A percentile compares a stretch with the other conserved stretches of the same genome.
Evolutionary conservation across 2,329 filamentous ascomycete species (phyloP).

Genomic region (Colletotrichum karsti): DNA sequence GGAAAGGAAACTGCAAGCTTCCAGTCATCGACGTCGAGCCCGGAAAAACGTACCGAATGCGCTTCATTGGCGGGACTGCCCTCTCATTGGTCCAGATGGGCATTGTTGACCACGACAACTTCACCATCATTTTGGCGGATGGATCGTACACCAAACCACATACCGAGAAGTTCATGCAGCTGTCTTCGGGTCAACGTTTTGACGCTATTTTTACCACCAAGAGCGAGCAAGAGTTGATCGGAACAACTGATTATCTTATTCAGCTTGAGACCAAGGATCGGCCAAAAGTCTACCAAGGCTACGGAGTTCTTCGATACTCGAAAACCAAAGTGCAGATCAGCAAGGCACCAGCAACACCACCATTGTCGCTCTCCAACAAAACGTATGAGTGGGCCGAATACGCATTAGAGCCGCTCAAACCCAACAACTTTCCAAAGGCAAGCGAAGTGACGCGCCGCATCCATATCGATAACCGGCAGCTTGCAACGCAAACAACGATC

Average conservation of each 20-base stretch:
- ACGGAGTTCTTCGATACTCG: slow-evolving; percentile 56
- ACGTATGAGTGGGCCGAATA: slow-evolving; percentile 54
- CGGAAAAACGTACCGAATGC: slow-evolving; percentile 67
- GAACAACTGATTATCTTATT: slow-evolving; percentile 50
- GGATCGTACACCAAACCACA: slow-evolving; percentile 60
- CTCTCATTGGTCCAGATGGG: slow-evolving; percentile 62
- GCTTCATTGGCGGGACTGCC: slow-evolving; percentile 66
- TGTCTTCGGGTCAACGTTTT: slow-evolving; percentile 68
- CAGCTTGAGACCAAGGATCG: slow-evolving; percentile 60
- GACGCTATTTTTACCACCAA: slow-evolving; percentile 65
- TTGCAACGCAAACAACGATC: neutral
- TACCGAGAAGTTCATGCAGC: slow-evolving; percentile 58
- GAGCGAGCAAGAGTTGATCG: slow-evolving; percentile 48
- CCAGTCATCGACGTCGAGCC: slow-evolving; percentile 67
- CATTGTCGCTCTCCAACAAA: slow-evolving; percentile 42
- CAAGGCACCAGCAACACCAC: slow-evolving; percentile 23
- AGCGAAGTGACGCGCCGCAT: slow-evolving; percentile 59
- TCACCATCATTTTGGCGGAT: slow-evolving; percentile 70
- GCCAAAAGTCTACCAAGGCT: slow-evolving; percentile 52
- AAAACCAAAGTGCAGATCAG: slow-evolving; percentile 8
- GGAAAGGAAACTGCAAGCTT: slow-evolving; percentile 46
- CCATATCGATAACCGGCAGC: slow-evolving; percentile 44
- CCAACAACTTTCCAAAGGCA: slow-evolving; percentile 46
- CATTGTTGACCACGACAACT: slow-evolving; percentile 63
- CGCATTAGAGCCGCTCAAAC: slow-evolving; percentile 46